Base-by-base conservation (phyloP, 2,329 filamentous ascomycete genomes). In the Penicillium sp. region DNA sequence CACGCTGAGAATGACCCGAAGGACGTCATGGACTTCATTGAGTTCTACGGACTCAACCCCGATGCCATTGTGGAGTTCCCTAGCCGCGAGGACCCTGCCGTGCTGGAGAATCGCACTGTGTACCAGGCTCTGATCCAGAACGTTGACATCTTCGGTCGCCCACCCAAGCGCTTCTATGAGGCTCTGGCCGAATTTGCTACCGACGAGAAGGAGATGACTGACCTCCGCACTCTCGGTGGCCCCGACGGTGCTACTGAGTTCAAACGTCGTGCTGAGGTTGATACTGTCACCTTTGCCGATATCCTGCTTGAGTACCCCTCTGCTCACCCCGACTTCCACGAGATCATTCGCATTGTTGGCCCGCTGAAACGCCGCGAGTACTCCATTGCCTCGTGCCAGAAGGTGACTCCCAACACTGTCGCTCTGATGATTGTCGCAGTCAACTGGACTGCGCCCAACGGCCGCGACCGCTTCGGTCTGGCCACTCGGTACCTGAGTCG, bases 101-200 rank as follows among this genome's bases (percentile, higher is more conserved):
- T 86, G 7, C 71, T 90, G 5, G 91, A 97, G 70, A 88, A 87
- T 50, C 85, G 93, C 54, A 98, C 93, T 10, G 83, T 96, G 35
- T 94, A 87, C 75, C 93, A 98, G 71, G 84, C 89, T 1, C 77
- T 98, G 14, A 70, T 87, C 26, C 90, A 97, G 64, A 96, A 96
- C 65, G 73, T 98, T 39, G 93, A 98, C 69, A 93, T 98, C 61
- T 94, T 97, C 58, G 93, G 93, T 59, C 89, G 90, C 61, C 93
- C 93, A 20, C 89, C 90, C 35, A 98, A 98, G 81, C 85, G 87
- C 49, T 98, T 98, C 78, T 98, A 97, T 74, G 93, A 98, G 70
- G 76, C 84, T 1, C 79, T 98, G 31, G 83, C 90, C 28, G 87
- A 90, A 50, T 95, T 88, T 54, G 89, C 93, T 19, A 78, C 78